Base-by-base conservation (phyloP, 108 stramenopile species). In the Fragilariopsis cylindrus region DNA sequence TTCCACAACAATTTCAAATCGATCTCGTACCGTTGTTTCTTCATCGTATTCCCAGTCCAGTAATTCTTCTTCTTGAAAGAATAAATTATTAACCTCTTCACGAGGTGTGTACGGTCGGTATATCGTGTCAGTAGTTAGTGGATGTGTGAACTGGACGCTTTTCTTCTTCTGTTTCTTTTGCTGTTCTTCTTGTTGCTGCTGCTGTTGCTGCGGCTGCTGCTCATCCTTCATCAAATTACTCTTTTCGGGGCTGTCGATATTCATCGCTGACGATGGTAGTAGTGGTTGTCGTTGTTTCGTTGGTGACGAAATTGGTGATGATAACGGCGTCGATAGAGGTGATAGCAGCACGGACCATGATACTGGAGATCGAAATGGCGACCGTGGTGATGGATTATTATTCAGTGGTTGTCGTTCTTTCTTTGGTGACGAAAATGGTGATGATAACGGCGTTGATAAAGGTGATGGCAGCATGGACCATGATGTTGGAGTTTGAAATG, bases 21-120 rank as follows among this genome's bases (percentile, higher is more conserved):
- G 52, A 41, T 70, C 70, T 12, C 54, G 21, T 40, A 57, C 6
- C 8, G 70, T 70, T 5, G 44, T 70, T 54, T 56, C 55, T 15
- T 54, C 39, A 39, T 70, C 70, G 8, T 70, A 15, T 44, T 70
- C 70, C 70, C 70, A 70, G 2, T 57, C 55, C 15, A 53, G 42
- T 43, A 70, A 39, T 70, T 70, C 70, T 2, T 70, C 70, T 30
- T 70, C 70, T 50, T 70, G 70, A 41, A 70, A 70, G 13, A 44
- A 70, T 5, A 70, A 39, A 11, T 42, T 8, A 56, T 57, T 43
- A 1, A 70, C 44, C 0, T 70, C 70, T 43, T 70, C 70, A 4
- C 15, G 54, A 7, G 40, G 70, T 4, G 70, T 70, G 5, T 41
- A 41, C 4, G 70, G 70, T 3, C 70, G 70, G 43, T 70, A 70